Base-by-base conservation (phyloP, 1,284 basidiomycete genomes). In the Sporisorium scitamineum region DNA sequence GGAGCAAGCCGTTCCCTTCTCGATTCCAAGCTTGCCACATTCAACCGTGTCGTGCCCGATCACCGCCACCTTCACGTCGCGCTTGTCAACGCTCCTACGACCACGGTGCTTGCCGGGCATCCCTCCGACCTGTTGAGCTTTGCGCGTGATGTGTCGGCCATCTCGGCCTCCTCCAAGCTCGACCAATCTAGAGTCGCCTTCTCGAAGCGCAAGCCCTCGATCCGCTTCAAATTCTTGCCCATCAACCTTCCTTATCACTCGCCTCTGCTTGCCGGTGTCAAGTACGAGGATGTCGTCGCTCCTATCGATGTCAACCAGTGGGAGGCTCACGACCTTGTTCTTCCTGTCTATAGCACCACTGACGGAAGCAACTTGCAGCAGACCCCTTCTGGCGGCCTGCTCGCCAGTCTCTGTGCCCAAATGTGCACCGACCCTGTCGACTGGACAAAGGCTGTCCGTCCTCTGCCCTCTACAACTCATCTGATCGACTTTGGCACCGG, bases 191-290 rank as follows among this genome's bases (percentile, higher is more conserved):
- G 91, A 72, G 88, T 90, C 9, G 93, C 94, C 22, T 96, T 92
- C 88, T 95, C 93, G 34, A 95, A 98, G 87, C 90, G 97, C 82
- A 96, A 97, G 87, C 92, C 93, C 10, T 92, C 94, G 13, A 97
- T 99, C 87, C 93, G 91, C 57, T 91, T 93, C 69, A 91, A 96
- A 53, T 99, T 98, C 89, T 88, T 99, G 80, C 92, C 94, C 31
- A 93, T 98, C 82, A 92, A 92, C 72, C 95, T 95, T 0, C 97
- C 96, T 0, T 99, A 95, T 87, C 96, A 99, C 88, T 95, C 93
- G 85, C 88, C 88, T 37, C 96, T 97, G 86, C 88, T 99, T 56
- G 83, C 85, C 18, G 91, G 90, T 44, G 92, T 91, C 5, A 63
- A 92, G 91, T 84, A 87, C 95, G 61, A 86, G 13, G 22, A 48